Evolutionary conservation across 768 basidiomycete species (phyloP).

Genomic region (Tephrocybe rancida): DNA sequence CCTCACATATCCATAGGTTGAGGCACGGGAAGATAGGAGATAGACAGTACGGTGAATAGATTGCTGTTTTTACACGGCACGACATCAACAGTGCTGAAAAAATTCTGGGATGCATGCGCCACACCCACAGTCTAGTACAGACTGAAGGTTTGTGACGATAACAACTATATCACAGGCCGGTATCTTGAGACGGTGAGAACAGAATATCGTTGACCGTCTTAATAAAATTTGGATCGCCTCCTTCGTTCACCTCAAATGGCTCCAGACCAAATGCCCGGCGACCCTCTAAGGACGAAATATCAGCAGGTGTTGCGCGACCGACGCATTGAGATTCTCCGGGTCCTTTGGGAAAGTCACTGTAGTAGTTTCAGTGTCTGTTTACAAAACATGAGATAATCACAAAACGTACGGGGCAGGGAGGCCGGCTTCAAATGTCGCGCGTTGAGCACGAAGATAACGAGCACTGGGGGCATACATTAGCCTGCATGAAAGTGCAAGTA

Average conservation of each 20-base stretch:
- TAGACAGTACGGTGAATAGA: too few species aligned
- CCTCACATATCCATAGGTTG: too few species aligned
- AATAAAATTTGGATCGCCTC: slow-evolving; percentile 11
- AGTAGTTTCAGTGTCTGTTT: not conserved
- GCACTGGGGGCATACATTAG: slow-evolving; percentile 31
- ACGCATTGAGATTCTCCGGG: slow-evolving; percentile 48
- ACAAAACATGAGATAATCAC: not conserved
- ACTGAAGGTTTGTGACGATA: too few species aligned
- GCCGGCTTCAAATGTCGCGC: slow-evolving; percentile 45
- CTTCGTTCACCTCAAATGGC: slow-evolving; percentile 2
- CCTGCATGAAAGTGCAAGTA: not conserved
- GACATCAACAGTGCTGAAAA: too few species aligned
- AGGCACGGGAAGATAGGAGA: too few species aligned
- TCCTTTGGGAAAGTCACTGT: slow-evolving; percentile 56
- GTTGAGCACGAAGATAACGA: slow-evolving; percentile 50
- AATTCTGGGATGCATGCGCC: too few species aligned
- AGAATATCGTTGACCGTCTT: slow-evolving; percentile 21
- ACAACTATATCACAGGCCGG: too few species aligned
- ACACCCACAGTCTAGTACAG: too few species aligned
- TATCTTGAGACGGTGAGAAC: not conserved
- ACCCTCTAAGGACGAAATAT: slow-evolving; percentile 36
- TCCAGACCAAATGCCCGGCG: slow-evolving; percentile 46
- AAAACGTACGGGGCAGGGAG: slow-evolving; percentile 49
- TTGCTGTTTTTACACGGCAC: too few species aligned
- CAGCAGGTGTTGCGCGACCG: slow-evolving; percentile 35